A percentile compares a stretch with the other conserved stretches of the same genome.
phyloP scores from a whole-genome alignment of 2,329 filamentous ascomycete genomes.

The Penicillium sp. region DNA sequence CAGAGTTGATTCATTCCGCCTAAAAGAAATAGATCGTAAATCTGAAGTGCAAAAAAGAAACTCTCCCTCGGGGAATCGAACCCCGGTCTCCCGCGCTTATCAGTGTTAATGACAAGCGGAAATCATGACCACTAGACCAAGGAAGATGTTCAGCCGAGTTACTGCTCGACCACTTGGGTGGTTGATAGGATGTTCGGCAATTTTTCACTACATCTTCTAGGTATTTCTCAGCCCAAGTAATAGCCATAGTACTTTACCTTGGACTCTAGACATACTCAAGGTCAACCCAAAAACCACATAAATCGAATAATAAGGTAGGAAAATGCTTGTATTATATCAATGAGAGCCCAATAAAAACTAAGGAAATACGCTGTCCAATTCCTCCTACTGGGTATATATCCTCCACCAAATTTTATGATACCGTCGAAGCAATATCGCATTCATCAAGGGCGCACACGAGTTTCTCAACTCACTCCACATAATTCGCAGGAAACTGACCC shows the following conservation, averaged over 20 bases:
- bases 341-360: neutral
- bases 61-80: conserved; percentile 40
- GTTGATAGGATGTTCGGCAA: conserved; percentile 2
- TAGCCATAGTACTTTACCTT: too few species aligned
- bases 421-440: neutral
- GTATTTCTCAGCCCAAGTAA: too few species aligned
- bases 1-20: too few species aligned
- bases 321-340: neutral
- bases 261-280: too few species aligned
- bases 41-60: conserved; percentile 22
- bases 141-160: conserved; percentile 19
- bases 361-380: neutral
- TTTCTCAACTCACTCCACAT: conserved; percentile 53
- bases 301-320: too few species aligned
- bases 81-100: conserved; percentile 40
- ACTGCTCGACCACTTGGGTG: conserved; percentile 26
- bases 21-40: neutral
- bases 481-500: conserved; percentile 81
- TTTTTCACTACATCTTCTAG: too few species aligned
- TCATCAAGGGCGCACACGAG: neutral
- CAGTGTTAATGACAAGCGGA: conserved; percentile 35
- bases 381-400: neutral
- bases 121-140: conserved; percentile 42
- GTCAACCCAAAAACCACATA: too few species aligned
- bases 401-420: neutral